Percentiles rank a stretch among this genome's conserved stretches.
phyloP scores from a whole-genome alignment of 495 filamentous ascomycete genomes.

The Podospora australis region DNA sequence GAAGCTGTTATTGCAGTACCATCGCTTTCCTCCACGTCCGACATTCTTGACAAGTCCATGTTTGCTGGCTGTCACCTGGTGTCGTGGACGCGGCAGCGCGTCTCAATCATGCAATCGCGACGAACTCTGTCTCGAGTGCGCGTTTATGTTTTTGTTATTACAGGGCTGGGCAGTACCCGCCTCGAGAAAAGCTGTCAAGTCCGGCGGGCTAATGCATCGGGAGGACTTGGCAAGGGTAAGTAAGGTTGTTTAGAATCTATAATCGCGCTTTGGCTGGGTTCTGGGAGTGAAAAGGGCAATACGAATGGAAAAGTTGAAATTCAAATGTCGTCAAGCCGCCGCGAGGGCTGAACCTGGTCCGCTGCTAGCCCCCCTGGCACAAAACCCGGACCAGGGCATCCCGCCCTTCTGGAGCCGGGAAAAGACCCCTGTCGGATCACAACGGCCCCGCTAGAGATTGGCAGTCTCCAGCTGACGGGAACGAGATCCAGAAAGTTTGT shows the following conservation, averaged over 20 bases:
- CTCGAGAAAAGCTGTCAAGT: no score
- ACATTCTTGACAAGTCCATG: conserved; percentile 21
- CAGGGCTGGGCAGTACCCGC: no score
- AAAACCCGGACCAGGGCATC: neutral
- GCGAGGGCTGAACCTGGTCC: no score
- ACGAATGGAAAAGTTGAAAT: neutral
- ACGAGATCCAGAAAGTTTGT: no score
- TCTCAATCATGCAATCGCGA: neutral
- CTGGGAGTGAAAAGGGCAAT: no score
- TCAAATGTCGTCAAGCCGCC: neutral
- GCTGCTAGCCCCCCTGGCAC: neutral
- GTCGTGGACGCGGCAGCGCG: neutral
- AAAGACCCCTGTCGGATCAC: neutral
- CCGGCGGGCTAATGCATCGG: neutral
- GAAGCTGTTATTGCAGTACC: neutral
- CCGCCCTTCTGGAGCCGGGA: conserved; percentile 2
- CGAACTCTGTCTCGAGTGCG: neutral
- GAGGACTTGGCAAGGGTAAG: no score
- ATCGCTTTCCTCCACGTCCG: conserved; percentile 19
- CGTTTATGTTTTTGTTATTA: no score
- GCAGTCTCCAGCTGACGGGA: no score
- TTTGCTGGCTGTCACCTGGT: neutral
- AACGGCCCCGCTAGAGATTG: neutral
- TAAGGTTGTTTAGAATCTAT: no score
- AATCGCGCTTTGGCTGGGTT: no score